Evolutionary conservation across 108 stramenopile species (phyloP).

Genomic region (Skeletonema grethae): DNA sequence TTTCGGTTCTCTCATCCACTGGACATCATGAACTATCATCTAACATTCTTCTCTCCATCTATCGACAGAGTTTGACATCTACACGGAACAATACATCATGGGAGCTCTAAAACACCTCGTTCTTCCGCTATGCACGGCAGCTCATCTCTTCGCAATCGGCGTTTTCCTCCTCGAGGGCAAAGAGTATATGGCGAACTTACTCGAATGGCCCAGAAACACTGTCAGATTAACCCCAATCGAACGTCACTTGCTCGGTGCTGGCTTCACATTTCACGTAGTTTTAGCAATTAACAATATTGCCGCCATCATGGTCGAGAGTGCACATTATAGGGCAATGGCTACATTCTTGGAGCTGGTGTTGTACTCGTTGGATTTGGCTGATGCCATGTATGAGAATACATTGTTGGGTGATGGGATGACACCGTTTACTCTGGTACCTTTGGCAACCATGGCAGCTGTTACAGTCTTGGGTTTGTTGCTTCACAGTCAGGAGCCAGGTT

Average conservation of each 20-base stretch:
- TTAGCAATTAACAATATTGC: slow-evolving; percentile 20
- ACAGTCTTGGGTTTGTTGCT: slow-evolving; percentile 28
- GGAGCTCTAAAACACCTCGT: slow-evolving; percentile 9
- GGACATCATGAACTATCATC: too few species aligned
- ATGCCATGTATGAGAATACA: slow-evolving; percentile 24
- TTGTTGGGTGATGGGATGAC: slow-evolving; percentile 4
- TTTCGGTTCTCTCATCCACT: too few species aligned
- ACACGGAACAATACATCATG: too few species aligned
- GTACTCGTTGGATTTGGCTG: slow-evolving; percentile 18
- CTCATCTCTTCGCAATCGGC: slow-evolving; percentile 22
- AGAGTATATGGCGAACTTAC: slow-evolving; percentile 6
- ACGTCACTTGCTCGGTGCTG: slow-evolving; percentile 25
- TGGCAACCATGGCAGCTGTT: background rate
- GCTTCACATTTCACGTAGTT: slow-evolving; percentile 22
- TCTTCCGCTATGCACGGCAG: slow-evolving; percentile 28
- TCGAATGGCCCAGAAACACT: slow-evolving; percentile 12
- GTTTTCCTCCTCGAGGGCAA: background rate
- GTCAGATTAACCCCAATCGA: slow-evolving; percentile 24
- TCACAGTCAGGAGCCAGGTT: slow-evolving; percentile 43
- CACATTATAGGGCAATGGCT: slow-evolving; percentile 38
- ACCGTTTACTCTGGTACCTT: slow-evolving; percentile 6
- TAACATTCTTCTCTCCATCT: too few species aligned
- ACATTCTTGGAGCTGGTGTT: slow-evolving; percentile 28
- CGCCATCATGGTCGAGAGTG: slow-evolving; percentile 28
- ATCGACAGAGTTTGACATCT: too few species aligned